Percentiles rank a stretch among this genome's conserved stretches.
Evolutionary conservation across 139 green algal species (phyloP).

Genomic region (Closterium sp.): DNA sequence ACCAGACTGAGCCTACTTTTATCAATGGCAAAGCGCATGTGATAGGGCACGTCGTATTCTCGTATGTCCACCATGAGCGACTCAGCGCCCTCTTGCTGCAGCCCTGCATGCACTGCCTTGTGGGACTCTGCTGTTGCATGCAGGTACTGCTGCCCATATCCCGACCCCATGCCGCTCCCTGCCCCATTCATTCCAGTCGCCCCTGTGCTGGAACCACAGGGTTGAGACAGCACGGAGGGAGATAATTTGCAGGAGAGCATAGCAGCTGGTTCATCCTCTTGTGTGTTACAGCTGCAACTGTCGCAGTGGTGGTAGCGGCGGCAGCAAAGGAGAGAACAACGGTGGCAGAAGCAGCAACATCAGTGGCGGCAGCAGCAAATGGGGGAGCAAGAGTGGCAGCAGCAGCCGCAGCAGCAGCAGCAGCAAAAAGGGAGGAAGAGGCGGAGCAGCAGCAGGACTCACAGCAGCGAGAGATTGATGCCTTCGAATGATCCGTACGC

Average conservation of each 20-base stretch:
- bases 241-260: background rate
- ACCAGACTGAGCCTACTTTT: constrained; percentile 18
- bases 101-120: background rate
- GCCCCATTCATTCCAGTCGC: background rate
- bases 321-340: no score
- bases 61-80: constrained; percentile 78
- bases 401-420: no score
- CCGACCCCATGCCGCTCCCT: constrained; percentile 1
- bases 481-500: constrained; percentile 33
- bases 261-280: no score
- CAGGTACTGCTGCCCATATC: background rate
- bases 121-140: background rate
- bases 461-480: no score
- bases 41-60: constrained; percentile 97
- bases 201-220: background rate
- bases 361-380: no score
- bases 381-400: no score
- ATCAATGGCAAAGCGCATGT: constrained; percentile 93
- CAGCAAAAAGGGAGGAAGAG: no score
- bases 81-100: background rate
- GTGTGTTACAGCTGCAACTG: no score
- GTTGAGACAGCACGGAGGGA: background rate
- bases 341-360: no score
- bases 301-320: no score
- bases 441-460: no score